These are phyloP conservation scores for Eucalyptus polyanthemos DNA, from an alignment of 345 rosid genomes.

Conservation along the genomic window DNA sequence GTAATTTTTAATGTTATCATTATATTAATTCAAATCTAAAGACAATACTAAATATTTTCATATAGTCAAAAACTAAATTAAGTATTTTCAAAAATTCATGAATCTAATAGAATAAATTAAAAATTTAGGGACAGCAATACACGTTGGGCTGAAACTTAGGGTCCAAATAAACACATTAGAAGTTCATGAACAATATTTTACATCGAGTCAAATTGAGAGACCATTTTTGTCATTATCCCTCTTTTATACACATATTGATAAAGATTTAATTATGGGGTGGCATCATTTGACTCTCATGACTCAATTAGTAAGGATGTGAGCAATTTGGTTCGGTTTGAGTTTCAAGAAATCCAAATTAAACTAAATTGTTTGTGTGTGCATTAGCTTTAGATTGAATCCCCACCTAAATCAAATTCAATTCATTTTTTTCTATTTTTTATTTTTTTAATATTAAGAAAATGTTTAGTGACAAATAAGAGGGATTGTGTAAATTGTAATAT, in stretches of 20 bases:
- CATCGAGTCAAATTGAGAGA: neutral
- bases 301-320: accelerated
- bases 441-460: too few relatives aligned
- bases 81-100: accelerated
- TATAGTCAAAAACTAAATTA: neutral
- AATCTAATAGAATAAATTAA: neutral
- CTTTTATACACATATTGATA: neutral
- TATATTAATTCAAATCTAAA: too few relatives aligned
- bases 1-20: too few relatives aligned
- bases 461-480: too few relatives aligned
- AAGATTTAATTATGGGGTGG: neutral
- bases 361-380: too few relatives aligned
- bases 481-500: too few relatives aligned
- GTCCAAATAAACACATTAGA: accelerated
- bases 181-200: too few relatives aligned
- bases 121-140: accelerated
- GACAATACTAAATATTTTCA: too few relatives aligned
- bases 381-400: too few relatives aligned
- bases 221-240: neutral
- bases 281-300: neutral
- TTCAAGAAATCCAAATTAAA: too few relatives aligned
- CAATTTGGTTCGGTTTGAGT: accelerated
- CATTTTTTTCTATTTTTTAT: accelerated
- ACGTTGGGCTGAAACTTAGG: accelerated
- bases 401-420: accelerated